phyloP scores from a whole-genome alignment of 257 asterid species.

The Voacanga thouarsii region DNA sequence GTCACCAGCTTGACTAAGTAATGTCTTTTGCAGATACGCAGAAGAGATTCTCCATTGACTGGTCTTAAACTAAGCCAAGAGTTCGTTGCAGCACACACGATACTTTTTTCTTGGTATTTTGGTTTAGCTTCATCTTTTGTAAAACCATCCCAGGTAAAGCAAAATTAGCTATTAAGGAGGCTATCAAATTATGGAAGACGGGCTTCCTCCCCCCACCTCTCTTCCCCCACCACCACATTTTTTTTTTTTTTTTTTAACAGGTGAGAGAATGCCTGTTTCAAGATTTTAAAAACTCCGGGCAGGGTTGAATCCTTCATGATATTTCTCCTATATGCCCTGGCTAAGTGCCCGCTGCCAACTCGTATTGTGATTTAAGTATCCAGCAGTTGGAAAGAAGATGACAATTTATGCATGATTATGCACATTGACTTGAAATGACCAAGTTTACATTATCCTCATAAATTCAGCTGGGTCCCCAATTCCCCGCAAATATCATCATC shows the following conservation, averaged over 20 bases:
- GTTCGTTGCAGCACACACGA: not conserved
- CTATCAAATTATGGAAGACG: not conserved
- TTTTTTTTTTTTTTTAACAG: not conserved
- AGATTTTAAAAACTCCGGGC: not conserved
- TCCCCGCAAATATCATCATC: not conserved
- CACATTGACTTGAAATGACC: not conserved
- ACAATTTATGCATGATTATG: not conserved
- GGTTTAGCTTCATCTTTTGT: not conserved
- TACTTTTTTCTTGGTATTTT: not conserved
- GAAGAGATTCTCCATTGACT: not conserved
- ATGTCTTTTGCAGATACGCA: not conserved
- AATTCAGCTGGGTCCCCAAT: not conserved
- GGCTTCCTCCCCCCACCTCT: not conserved
- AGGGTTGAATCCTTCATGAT: not conserved
- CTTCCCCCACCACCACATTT: not conserved
- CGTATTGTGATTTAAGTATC: not conserved
- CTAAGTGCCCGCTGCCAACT: not conserved
- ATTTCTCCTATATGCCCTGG: not conserved
- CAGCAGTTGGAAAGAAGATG: conserved; percentile 3
- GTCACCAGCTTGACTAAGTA: not conserved
- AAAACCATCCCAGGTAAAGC: not conserved
- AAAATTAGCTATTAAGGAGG: not conserved
- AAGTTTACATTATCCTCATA: not conserved
- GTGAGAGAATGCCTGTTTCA: not conserved
- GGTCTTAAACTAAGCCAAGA: not conserved